Percentiles rank a stretch among this genome's conserved stretches.
phyloP scores from a whole-genome alignment of 371 early-diverging fungal species.

The Actinomortierella ambigua region DNA sequence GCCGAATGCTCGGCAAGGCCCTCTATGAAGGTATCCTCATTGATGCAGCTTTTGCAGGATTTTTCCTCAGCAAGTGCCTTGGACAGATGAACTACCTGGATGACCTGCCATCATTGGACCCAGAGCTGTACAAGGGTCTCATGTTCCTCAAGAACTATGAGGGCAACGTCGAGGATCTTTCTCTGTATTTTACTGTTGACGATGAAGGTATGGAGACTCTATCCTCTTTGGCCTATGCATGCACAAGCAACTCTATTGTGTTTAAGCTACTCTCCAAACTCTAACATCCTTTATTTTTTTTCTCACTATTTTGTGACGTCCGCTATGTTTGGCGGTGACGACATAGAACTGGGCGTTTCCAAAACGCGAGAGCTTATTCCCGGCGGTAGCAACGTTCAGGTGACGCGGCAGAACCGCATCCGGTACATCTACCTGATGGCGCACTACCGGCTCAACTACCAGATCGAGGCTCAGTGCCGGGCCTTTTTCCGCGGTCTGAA shows the following conservation, averaged over 20 bases:
- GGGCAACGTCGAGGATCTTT: conserved; percentile 73
- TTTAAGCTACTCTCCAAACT: no score
- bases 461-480: conserved; percentile 81
- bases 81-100: conserved; percentile 73
- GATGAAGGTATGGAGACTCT: conserved; percentile 55
- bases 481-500: conserved; percentile 87
- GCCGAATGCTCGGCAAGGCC: conserved; percentile 93
- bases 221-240: background rate
- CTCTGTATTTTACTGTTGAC: conserved; percentile 82
- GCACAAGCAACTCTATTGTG: background rate
- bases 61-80: conserved; percentile 90
- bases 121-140: conserved; percentile 83
- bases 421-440: conserved; percentile 81
- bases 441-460: conserved; percentile 78
- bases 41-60: conserved; percentile 91
- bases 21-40: conserved; percentile 92
- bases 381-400: conserved; percentile 74
- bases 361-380: conserved; percentile 77
- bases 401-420: conserved; percentile 85
- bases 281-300: background rate
- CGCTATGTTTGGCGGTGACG: conserved; percentile 10
- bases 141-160: conserved; percentile 81
- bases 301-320: background rate
- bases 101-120: conserved; percentile 90
- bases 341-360: conserved; percentile 55